A percentile compares a stretch with the other conserved stretches of the same genome.
Conservation (phyloP, 306 rosid species). For the Prinsepia uniflora region DNA sequence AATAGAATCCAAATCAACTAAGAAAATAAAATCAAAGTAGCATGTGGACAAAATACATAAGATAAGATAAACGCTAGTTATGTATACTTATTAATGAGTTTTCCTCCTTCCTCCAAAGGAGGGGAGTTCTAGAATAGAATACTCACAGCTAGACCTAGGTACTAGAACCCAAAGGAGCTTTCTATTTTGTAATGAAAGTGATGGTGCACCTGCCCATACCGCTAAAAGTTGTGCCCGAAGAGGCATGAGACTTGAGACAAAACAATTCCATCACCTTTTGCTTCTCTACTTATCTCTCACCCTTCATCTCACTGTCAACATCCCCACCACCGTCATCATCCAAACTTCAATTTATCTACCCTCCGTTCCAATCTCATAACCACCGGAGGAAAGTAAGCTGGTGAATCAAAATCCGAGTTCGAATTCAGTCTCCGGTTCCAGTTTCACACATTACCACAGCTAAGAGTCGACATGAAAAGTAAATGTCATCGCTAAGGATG, state of each 20-base stretch:
- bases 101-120: too few species aligned
- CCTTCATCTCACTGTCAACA: neutral
- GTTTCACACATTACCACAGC: too few species aligned
- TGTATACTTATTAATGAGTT: too few species aligned
- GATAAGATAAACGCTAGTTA: too few species aligned
- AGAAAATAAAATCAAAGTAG: too few species aligned
- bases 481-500: too few species aligned
- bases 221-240: neutral
- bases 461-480: too few species aligned
- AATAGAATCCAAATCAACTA: too few species aligned
- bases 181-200: constrained; percentile 14
- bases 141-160: neutral
- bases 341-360: neutral
- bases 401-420: too few species aligned
- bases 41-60: too few species aligned
- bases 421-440: too few species aligned
- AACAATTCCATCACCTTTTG: constrained; percentile 9
- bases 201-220: neutral
- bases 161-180: constrained; percentile 13
- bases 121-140: too few species aligned
- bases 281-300: neutral
- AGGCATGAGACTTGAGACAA: neutral
- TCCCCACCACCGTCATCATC: neutral
- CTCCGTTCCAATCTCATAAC: neutral
- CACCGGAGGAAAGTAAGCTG: neutral